Conservation (phyloP, 306 rosid genomes). For the Castanopsis chinensis region DNA sequence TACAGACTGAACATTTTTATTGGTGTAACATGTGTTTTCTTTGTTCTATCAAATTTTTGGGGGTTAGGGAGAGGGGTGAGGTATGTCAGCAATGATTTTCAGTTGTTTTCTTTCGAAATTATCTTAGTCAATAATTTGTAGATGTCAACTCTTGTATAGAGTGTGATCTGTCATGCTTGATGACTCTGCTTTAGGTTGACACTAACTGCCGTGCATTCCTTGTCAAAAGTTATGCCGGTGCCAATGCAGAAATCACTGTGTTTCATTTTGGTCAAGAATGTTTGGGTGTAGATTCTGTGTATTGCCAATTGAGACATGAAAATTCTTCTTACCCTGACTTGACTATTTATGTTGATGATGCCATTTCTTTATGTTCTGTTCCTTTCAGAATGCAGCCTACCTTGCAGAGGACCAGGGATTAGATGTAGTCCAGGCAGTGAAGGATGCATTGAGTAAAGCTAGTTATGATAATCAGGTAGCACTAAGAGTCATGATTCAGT, state of each 20-base stretch:
- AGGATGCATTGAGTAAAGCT: conserved; percentile 54
- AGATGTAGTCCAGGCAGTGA: conserved; percentile 55
- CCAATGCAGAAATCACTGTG: background rate
- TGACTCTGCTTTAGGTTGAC: conserved; percentile 1
- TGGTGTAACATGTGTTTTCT: background rate
- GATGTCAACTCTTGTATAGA: background rate
- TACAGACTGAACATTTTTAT: background rate
- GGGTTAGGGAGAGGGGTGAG: background rate
- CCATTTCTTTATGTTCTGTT: conserved; percentile 20
- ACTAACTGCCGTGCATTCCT: background rate
- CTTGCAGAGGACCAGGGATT: conserved; percentile 53
- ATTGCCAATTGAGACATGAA: background rate
- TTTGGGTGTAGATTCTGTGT: background rate
- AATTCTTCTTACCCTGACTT: background rate
- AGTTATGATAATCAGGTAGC: conserved; percentile 55
- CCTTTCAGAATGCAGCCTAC: conserved; percentile 76
- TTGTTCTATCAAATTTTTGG: background rate
- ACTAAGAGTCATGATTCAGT: conserved; percentile 69
- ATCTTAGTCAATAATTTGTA: background rate
- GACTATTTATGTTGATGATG: conserved; percentile 8
- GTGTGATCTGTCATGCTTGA: background rate
- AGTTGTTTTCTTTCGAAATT: background rate
- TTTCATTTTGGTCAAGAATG: conserved; percentile 9
- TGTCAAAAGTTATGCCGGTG: background rate
- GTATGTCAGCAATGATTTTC: background rate